phyloP scores from a whole-genome alignment of 805 yeast species.

The Grigorovia yakushimaensis region DNA sequence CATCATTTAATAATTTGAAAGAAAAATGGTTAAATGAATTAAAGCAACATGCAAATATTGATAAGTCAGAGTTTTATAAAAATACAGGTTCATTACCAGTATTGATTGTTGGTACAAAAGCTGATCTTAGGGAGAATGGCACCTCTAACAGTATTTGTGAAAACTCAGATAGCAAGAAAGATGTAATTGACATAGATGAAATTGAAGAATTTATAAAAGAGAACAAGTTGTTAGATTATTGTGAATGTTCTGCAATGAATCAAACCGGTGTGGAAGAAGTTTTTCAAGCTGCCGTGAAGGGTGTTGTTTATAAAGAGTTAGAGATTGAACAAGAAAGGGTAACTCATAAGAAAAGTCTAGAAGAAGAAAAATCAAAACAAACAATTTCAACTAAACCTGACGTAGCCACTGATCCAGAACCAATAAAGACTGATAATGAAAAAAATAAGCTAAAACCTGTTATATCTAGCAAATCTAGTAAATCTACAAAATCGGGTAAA shows the following conservation, averaged over 20 bases:
- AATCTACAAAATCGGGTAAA: neutral
- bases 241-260: slow-evolving; percentile 86
- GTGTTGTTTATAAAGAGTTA: slow-evolving; percentile 35
- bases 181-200: slow-evolving; percentile 53
- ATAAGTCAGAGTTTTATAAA: slow-evolving; percentile 21
- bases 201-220: slow-evolving; percentile 62
- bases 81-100: slow-evolving; percentile 33
- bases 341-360: neutral
- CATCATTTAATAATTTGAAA: slow-evolving; percentile 70
- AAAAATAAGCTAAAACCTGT: neutral
- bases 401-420: neutral
- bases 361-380: neutral
- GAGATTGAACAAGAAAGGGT: slow-evolving; percentile 24
- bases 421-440: neutral
- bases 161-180: slow-evolving; percentile 34
- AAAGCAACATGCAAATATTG: slow-evolving; percentile 66
- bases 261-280: slow-evolving; percentile 80
- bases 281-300: slow-evolving; percentile 71
- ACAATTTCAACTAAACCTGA: neutral
- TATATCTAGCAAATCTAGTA: neutral
- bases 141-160: slow-evolving; percentile 50
- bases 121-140: slow-evolving; percentile 71
- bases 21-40: slow-evolving; percentile 84
- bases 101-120: slow-evolving; percentile 78
- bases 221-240: slow-evolving; percentile 59